Base-by-base conservation (phyloP, 768 basidiomycete genomes). In the Xerocomellus chrysenteron region DNA sequence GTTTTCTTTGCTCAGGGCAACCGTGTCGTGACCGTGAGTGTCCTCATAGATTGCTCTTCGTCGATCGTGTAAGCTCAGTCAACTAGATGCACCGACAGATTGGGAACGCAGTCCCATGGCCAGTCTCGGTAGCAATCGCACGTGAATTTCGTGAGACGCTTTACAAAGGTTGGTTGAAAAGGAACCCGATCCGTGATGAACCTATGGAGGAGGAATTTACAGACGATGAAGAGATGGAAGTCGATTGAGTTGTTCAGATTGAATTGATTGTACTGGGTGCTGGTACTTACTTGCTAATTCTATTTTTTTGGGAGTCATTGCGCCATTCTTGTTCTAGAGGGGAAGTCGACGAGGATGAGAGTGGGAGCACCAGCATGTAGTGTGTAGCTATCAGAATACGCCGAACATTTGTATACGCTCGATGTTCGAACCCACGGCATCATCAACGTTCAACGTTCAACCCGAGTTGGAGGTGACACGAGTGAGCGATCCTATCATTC, bases 61-160 rank as follows among this genome's bases (percentile, higher is more conserved):
- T 47, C 3, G n/a, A 44, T 24, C 47, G 30, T 35, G 40, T 52
- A 3, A 35, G 39, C 57, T 55, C 8, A 56, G 51, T 43, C 52
- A 43, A 41, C 10, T 58, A 92, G 88, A 87, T 91, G 77, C 88
- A 90, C 62, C 77, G 88, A 30, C 88, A 90, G 55, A 90, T 92
- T 57, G 90, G 90, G 14, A 92, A 92, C 64, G 88, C 90, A 0
- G 87, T 92, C 3, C 85, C 90, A 2, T 80, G 85, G 75, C 86
- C 76, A 2, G 74, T 92, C 6, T 79, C 78, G 16, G 68, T 70
- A 21, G 90, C 90, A 0, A 71, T 92, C 8, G 90, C 87, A 19
- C 76, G 82, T 19, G 81, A 88, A 63, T 75, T 92, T 37, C 73
- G 80, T 10, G 71, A 76, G 5, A 77, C 79, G 0, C 57, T 83